Evolutionary conservation across 1,139 yeast species (phyloP), one percentile per base, ranked within the genome.

Genomic region (Debaryomycetaceae sp.): DNA sequence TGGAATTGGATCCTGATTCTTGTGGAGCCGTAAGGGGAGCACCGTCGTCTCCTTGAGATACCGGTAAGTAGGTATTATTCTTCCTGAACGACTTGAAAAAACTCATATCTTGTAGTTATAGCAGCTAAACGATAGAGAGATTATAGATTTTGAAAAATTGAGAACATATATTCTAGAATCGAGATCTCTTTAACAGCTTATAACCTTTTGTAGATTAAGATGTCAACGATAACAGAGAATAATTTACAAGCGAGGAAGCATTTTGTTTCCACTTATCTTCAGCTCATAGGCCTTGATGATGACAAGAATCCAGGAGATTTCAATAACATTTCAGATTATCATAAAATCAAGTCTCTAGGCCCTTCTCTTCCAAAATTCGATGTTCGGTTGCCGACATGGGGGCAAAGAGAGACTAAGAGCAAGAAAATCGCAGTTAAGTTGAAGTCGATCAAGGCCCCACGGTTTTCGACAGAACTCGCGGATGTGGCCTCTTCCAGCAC

Each of bases 401-500:
- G 30, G 16, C 14, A 18, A 5, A 17, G 28, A 16, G 43, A 32
- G 18, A 22, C 18, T 5, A 26, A 14, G 3, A 34, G 35, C 5
- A 40, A 36, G 6, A 34, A 43, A 13, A 22, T 36, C 11, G 24
- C 42, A 2, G 47, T 70, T 17, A 51, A 57, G 2, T 59, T 71
- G 51, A 70, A 70, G 51, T 69, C 75, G 18, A 70, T 72, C 39
- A 68, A 66, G 42, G 76, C 77, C 1, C 78, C 78, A 1, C 70
- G 66, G 50, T 70, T 72, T 49, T 52, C 54, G 18, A 45, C 59
- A 3, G 61, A 48, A 34, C 50, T 70, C 43, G 43, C 42, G 2
- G 47, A 44, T 32, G 56, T 67, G 5, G 45, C 63, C 0, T 47
- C 46, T 6, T 49, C 63, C 9, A 51, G 53, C 31, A 61, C 70